These are phyloP conservation scores for Heritiera littoralis DNA, from an alignment of 345 rosid species.

Conservation along the genomic window DNA sequence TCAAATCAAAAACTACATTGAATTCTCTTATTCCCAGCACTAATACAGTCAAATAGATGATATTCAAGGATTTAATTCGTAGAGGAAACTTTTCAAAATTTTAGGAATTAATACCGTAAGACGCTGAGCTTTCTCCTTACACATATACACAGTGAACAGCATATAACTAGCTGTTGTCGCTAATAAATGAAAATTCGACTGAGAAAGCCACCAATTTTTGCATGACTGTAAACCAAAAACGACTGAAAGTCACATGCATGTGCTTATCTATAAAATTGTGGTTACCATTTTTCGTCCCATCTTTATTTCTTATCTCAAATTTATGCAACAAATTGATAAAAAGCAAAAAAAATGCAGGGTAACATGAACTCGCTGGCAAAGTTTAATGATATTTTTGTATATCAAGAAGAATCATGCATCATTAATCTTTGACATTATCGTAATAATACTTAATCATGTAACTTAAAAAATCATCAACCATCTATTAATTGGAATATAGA, in stretches of 20 bases:
- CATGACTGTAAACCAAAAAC: neutral
- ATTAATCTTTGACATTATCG: too few species aligned
- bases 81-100: neutral
- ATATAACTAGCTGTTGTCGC: neutral
- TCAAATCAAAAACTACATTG: too few species aligned
- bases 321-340: neutral
- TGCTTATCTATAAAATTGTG: neutral
- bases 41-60: neutral
- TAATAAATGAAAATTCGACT: neutral
- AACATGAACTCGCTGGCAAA: too few species aligned
- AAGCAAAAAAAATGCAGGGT: neutral
- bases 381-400: too few species aligned
- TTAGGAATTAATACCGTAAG: neutral
- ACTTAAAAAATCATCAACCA: too few species aligned
- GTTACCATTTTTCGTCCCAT: neutral
- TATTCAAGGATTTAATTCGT: neutral
- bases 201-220: neutral
- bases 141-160: neutral
- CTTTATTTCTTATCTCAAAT: neutral
- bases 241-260: neutral
- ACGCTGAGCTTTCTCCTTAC: neutral
- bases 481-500: too few species aligned
- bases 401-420: too few species aligned
- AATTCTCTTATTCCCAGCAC: too few species aligned
- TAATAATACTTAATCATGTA: too few species aligned